Conservation (phyloP, 768 basidiomycete genomes). For the Russula emetica region DNA sequence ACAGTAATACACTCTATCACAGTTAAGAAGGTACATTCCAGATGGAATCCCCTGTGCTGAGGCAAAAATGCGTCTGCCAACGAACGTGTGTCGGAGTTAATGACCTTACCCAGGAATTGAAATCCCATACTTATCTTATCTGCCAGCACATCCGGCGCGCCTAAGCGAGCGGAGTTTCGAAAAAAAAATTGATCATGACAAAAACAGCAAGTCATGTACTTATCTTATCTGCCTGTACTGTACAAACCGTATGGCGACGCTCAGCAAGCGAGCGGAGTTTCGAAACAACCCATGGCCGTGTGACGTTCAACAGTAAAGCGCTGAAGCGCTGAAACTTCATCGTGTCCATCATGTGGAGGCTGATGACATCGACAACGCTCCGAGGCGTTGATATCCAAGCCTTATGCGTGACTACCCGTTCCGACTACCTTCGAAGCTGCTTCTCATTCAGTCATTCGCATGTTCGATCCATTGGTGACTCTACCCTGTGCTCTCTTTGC, state of each 20-base stretch:
- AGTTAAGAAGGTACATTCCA: too few relatives aligned
- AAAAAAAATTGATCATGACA: not conserved
- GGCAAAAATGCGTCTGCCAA: too few relatives aligned
- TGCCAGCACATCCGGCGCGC: not conserved
- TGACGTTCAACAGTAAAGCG: not conserved
- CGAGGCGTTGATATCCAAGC: not conserved
- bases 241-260: not conserved
- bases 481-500: not conserved
- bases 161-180: not conserved
- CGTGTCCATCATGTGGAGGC: not conserved
- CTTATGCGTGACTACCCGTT: not conserved
- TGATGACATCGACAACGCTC: not conserved
- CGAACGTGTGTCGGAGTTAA: too few relatives aligned
- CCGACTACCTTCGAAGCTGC: not conserved
- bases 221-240: too few relatives aligned
- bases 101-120: not conserved
- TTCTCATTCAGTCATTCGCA: not conserved
- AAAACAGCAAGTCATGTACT: too few relatives aligned
- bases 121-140: not conserved
- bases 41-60: too few relatives aligned
- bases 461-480: constrained; percentile 4
- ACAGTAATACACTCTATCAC: too few relatives aligned
- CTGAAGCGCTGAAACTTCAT: too few relatives aligned
- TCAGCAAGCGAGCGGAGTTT: not conserved
- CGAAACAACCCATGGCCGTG: too few relatives aligned